Evolutionary conservation across 305 asterid species (phyloP), one percentile per base, ranked within the genome.

Genomic region (Solanum hybrid): DNA sequence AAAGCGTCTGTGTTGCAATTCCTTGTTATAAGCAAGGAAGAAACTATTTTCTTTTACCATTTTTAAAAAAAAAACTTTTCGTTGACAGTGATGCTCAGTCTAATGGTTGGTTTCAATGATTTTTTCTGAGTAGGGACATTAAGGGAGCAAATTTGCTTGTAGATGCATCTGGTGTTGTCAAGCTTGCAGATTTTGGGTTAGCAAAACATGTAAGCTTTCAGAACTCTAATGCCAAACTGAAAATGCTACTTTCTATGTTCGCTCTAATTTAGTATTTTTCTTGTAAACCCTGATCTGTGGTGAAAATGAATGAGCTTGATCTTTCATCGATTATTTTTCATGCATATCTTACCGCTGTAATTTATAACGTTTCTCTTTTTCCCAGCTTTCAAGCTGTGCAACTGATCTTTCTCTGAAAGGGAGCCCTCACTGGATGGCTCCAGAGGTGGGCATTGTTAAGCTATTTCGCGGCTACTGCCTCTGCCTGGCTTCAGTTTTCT

Each of bases 71-170:
- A 31, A 16, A 33, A 33, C 42, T 8, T 39, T 42, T 40, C 1
- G 2, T 18, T 86, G 77, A 37, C 77, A 20, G 20, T 61, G 51
- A 33, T 86, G n/a, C 46, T 61, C 24, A 5, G 34, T 90, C 91
- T 85, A 71, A 76, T 91, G 78, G 87, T 64, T 88, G 64, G 79
- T 80, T 85, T 37, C 88, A 42, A n/a, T 87, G 36, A 67, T 78
- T 89, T 34, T 80, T 89, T 86, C 88, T 37, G 89, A 87, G 67
- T 91, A 97, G 99, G 95, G 99, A 97, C 93, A 96, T 97, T 86
- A 97, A 97, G 93, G 99, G 99, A 87, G 95, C 99, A n/a, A 97
- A 97, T 92, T 94, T 97, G 91, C 99, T 97, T 85, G 98, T 97
- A 81, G 92, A 96, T 93, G 95, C 98, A 75, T 92, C 93, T 77